Evolutionary conservation across 345 rosid genomes (phyloP).

Genomic region (Euphorbia tirucalli): DNA sequence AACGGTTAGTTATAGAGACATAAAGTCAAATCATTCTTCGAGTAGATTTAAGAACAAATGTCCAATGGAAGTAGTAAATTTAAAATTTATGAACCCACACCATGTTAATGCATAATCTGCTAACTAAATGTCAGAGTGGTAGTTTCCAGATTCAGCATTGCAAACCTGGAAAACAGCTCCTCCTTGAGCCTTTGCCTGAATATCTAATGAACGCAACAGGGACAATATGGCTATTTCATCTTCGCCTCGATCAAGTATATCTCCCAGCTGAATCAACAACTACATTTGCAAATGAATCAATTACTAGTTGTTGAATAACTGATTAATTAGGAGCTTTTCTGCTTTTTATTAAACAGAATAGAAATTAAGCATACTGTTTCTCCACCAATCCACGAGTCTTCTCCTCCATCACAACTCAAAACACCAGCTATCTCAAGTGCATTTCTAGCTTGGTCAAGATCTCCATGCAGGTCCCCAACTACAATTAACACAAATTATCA

Average conservation of each 20-base stretch:
- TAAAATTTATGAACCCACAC: no score
- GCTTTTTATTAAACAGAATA: neutral
- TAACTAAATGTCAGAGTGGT: no score
- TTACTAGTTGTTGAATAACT: neutral
- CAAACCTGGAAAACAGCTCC: constrained; percentile 93
- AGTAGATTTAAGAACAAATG: no score
- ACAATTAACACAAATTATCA: constrained; percentile 1
- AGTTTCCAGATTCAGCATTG: constrained; percentile 14
- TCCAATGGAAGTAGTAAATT: no score
- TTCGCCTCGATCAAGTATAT: constrained; percentile 86
- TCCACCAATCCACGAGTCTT: constrained; percentile 74
- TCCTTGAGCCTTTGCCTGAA: constrained; percentile 78
- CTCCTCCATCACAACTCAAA: constrained; percentile 66
- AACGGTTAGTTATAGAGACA: no score
- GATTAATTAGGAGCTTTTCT: neutral
- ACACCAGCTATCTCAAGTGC: constrained; percentile 86
- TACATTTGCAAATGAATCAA: constrained; percentile 25
- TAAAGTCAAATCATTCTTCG: no score
- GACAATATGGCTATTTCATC: constrained; percentile 87
- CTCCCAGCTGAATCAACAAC: constrained; percentile 88
- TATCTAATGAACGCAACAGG: constrained; percentile 59
- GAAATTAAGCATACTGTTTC: constrained; percentile 48
- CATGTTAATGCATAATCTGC: neutral
- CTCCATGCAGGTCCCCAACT: constrained; percentile 96
- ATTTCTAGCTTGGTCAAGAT: constrained; percentile 66